Evolutionary conservation across 345 rosid species (phyloP), one percentile per base, ranked within the genome.

Genomic region (Eucalyptus sideroxylon): DNA sequence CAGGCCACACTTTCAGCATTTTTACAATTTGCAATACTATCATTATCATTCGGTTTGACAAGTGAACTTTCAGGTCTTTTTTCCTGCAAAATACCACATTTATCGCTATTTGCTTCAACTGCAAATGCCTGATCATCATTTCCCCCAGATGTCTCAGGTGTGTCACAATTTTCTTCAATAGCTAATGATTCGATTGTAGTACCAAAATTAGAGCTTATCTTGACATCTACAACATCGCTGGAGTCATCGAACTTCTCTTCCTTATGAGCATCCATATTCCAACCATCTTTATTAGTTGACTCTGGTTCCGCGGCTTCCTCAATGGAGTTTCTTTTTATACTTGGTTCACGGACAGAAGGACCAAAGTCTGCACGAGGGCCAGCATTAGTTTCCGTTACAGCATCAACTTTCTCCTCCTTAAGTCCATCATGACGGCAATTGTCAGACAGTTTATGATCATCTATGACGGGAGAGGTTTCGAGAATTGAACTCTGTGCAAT

Each of bases 401-500:
- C 88, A 90, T 91, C 92, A 86, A 92, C 92, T 82, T 90, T 92
- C 89, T 91, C 49, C 72, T 93, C 96, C 90, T 55, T 89, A 31
- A 83, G 90, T 90, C 92, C 89, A 90, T 90, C 93, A 49, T 90
- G 86, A 83, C 86, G 21, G 31, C 87, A 87, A 49, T 81, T 89
- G 89, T 88, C 92, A 90, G 82, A 85, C 47, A 88, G 87, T 90
- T 91, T 92, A 90, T 69, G 89, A 88, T 91, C 88, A 62, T 88
- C 93, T 60, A 87, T 91, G 51, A 88, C 12, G 86, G 91, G 50
- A 30, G 93, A 90, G 88, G 92, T 94, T 88, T 95, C 95, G 50
- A 91, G 93, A 88, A 95, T 94, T 30, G 97, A 95, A 91, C 90
- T 95, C 92, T 96, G 96, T n/a, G 98, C 98, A 90, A 95, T 95